These are phyloP conservation scores for Alternaria ethzedia DNA, from an alignment of 2,329 filamentous ascomycete genomes.

Conservation along the genomic window DNA sequence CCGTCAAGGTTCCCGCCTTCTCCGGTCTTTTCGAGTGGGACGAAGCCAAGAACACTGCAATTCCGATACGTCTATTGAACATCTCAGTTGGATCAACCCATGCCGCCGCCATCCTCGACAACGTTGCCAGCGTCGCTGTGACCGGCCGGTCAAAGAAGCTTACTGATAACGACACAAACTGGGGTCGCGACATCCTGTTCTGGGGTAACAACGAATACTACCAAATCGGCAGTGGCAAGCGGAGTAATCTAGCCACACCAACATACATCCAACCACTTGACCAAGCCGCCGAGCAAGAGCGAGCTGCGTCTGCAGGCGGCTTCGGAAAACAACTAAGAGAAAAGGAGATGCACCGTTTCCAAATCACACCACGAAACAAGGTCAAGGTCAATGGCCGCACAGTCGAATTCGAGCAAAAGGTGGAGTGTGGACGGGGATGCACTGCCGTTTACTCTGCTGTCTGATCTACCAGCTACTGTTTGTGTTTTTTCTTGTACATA, in stretches of 20 bases:
- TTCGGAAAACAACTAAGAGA: slow-evolving; percentile 58
- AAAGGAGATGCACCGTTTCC: slow-evolving; percentile 74
- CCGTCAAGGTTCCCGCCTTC: slow-evolving; percentile 80
- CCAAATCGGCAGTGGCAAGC: slow-evolving; percentile 89
- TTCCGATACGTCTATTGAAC: slow-evolving; percentile 78
- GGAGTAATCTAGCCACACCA: slow-evolving; percentile 79
- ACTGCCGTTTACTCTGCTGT: slow-evolving; percentile 57
- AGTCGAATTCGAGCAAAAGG: slow-evolving; percentile 80
- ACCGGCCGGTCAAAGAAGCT: slow-evolving; percentile 45
- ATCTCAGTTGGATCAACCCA: slow-evolving; percentile 82
- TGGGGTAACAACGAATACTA: slow-evolving; percentile 96
- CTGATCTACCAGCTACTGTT: background rate
- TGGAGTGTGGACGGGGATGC: slow-evolving; percentile 86
- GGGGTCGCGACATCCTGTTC: slow-evolving; percentile 86
- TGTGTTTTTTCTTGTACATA: slow-evolving; percentile 3
- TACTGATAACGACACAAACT: slow-evolving; percentile 77
- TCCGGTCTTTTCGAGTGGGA: slow-evolving; percentile 88
- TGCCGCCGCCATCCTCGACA: slow-evolving; percentile 81
- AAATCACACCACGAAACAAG: slow-evolving; percentile 78
- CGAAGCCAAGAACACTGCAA: slow-evolving; percentile 69
- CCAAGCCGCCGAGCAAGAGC: slow-evolving; percentile 59
- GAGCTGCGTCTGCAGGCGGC: slow-evolving; percentile 24
- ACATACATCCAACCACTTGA: slow-evolving; percentile 81
- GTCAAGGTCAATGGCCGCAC: slow-evolving; percentile 73
- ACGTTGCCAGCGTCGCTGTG: slow-evolving; percentile 72